phyloP scores from a whole-genome alignment of 148 eudicot species.

The Camellia sinensis region DNA sequence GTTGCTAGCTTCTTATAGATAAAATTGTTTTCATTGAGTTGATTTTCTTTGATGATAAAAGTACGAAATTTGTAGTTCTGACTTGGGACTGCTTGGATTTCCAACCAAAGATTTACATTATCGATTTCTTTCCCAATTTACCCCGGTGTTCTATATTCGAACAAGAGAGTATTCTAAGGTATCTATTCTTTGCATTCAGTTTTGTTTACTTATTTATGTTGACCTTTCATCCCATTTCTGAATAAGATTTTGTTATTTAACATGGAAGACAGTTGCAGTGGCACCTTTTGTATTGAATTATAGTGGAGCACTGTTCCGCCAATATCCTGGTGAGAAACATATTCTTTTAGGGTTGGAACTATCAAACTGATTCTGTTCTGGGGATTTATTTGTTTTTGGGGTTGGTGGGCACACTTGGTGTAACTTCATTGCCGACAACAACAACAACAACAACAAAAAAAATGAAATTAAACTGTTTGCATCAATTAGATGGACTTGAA shows the following conservation, averaged over 20 bases:
- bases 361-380: not conserved
- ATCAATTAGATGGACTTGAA: not conserved
- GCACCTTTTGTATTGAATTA: slow-evolving; percentile 92
- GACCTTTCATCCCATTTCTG: slow-evolving; percentile 15
- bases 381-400: not conserved
- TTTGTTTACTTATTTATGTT: not conserved
- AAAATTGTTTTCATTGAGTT: slow-evolving; percentile 5
- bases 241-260: slow-evolving; percentile 18
- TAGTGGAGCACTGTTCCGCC: slow-evolving; percentile 93
- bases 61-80: slow-evolving; percentile 60
- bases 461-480: not conserved
- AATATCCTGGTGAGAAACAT: slow-evolving; percentile 78
- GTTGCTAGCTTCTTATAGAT: slow-evolving; percentile 7
- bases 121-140: slow-evolving; percentile 91
- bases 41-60: slow-evolving; percentile 11
- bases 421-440: too few species aligned
- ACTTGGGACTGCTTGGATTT: slow-evolving; percentile 90
- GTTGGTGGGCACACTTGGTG: not conserved
- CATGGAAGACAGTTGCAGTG: slow-evolving; percentile 91
- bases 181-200: slow-evolving; percentile 13
- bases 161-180: slow-evolving; percentile 98
- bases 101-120: slow-evolving; percentile 89
- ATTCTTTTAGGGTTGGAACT: not conserved
- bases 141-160: slow-evolving; percentile 86
- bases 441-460: not conserved